Percentiles rank a stretch among this genome's conserved stretches.
phyloP scores from a whole-genome alignment of 164 flowering plant genomes.

The Kingdonia uniflora region DNA sequence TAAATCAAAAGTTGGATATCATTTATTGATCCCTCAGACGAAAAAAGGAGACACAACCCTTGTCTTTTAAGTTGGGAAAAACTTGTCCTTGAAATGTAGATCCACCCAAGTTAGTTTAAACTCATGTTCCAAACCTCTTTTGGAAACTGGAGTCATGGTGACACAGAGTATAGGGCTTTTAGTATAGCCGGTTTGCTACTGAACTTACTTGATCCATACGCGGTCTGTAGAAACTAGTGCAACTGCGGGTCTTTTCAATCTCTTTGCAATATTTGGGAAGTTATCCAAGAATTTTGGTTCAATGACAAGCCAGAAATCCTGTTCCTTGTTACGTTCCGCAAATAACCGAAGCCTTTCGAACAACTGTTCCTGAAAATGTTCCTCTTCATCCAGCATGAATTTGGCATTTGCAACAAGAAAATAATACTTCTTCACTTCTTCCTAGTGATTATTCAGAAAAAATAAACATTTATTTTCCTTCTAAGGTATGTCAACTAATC shows the following conservation, averaged over 20 bases:
- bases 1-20: no score
- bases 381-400: constrained; percentile 97
- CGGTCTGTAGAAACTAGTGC: constrained; percentile 92
- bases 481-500: background rate
- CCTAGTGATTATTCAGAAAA: constrained; percentile 11
- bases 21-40: no score
- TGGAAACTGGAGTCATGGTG: background rate
- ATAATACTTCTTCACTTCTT: constrained; percentile 37
- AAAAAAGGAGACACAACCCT: no score
- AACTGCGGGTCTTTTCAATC: constrained; percentile 84
- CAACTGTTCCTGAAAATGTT: constrained; percentile 82
- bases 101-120: no score
- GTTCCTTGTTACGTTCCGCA: constrained; percentile 61
- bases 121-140: no score
- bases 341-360: constrained; percentile 58
- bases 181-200: no score
- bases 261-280: constrained; percentile 67
- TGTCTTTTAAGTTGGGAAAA: no score
- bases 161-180: no score
- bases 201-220: constrained; percentile 80
- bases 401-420: constrained; percentile 93
- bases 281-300: constrained; percentile 92
- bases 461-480: background rate
- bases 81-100: no score
- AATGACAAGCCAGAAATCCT: constrained; percentile 89